These are phyloP conservation scores for Castanopsis chinensis DNA, from an alignment of 306 rosid species.

Conservation along the genomic window DNA sequence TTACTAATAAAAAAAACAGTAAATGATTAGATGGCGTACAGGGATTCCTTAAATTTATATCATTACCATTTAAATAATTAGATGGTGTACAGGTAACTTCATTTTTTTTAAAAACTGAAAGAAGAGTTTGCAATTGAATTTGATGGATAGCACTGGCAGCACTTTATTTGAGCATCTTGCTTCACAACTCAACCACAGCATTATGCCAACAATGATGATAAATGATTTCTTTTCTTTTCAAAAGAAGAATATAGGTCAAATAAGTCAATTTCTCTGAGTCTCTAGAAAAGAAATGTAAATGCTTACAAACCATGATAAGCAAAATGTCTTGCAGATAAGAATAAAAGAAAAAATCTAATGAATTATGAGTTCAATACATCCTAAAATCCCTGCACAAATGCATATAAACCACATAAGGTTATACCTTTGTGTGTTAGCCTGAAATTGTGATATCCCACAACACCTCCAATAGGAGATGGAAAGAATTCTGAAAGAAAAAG, in stretches of 20 bases:
- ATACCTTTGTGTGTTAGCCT: neutral
- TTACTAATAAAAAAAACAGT: too few species aligned
- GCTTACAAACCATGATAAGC: neutral
- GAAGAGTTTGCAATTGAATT: neutral
- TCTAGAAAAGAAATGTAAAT: neutral
- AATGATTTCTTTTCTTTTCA: neutral
- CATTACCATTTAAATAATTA: too few species aligned
- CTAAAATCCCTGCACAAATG: constrained; percentile 3
- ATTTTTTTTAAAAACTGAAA: neutral
- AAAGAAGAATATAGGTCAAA: too few species aligned
- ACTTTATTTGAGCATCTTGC: neutral
- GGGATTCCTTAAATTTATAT: too few species aligned
- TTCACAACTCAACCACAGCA: neutral
- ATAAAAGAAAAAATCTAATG: neutral
- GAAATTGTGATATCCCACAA: constrained; percentile 9
- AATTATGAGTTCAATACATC: neutral
- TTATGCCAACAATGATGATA: neutral
- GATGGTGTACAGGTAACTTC: neutral
- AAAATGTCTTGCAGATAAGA: neutral
- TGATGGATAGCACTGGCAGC: neutral
- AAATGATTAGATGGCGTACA: too few species aligned
- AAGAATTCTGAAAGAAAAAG: constrained; percentile 21
- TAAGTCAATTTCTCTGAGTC: too few species aligned
- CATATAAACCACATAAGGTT: neutral
- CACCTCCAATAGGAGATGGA: constrained; percentile 39